phyloP scores from a whole-genome alignment of 2,329 filamentous ascomycete genomes.

The Penicillium sp. region DNA sequence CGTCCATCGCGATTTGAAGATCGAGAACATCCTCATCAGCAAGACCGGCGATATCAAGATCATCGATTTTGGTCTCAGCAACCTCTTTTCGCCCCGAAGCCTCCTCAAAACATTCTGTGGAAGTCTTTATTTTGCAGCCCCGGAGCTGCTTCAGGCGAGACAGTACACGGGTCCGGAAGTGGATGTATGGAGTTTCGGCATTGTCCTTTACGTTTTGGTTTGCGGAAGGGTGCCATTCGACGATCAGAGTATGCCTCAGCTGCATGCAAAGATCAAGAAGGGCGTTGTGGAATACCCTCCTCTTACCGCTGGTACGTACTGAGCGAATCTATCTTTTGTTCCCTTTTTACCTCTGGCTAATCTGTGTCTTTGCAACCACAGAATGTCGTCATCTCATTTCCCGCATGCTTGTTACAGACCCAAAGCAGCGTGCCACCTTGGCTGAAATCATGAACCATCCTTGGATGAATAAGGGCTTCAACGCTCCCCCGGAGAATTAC shows the following conservation, averaged over 20 bases:
- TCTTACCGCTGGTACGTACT: conserved; percentile 75
- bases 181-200: conserved; percentile 98
- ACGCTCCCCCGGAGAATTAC: conserved; percentile 82
- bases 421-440: conserved; percentile 80
- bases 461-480: conserved; percentile 94
- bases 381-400: conserved; percentile 93
- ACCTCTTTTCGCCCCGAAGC: conserved; percentile 82
- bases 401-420: conserved; percentile 94
- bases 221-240: conserved; percentile 98
- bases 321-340: neutral
- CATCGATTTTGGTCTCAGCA: conserved; percentile 97
- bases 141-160: conserved; percentile 88
- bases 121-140: conserved; percentile 95
- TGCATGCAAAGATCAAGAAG: conserved; percentile 99
- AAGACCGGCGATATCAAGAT: conserved; percentile 99
- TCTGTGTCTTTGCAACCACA: conserved; percentile 40
- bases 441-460: conserved; percentile 91
- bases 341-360: neutral
- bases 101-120: conserved; percentile 97
- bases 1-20: conserved; percentile 95
- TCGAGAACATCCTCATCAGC: conserved; percentile 98
- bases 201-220: conserved; percentile 94
- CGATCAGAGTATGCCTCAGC: conserved; percentile 97
- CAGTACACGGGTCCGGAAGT: conserved; percentile 96
- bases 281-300: conserved; percentile 92